Base-by-base conservation (phyloP, 2,329 filamentous ascomycete genomes). In the Venturia pyrina region DNA sequence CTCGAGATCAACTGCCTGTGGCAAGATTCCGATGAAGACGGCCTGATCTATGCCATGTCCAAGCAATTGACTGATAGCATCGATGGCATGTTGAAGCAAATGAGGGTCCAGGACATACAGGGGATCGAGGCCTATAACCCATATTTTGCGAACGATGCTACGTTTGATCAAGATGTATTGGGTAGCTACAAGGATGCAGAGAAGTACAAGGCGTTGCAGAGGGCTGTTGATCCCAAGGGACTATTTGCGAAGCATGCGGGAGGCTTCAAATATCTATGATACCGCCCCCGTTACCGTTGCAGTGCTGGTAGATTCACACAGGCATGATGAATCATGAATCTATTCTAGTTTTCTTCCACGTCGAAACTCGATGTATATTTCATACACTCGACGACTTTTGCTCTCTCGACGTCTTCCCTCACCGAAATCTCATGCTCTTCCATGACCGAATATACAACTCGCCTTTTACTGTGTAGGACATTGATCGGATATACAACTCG, bases 121-220 rank as follows among this genome's bases (percentile, higher is more conserved):
- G 37, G 37, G 2, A 41, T 41, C 19, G 57, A 60, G 28, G 13
- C 10, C 1, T 60, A 60, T 60, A n/a, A 28, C 6, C 63, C 63
- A 15, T 24, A 21, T 13, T 64, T 64, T n/a, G 40, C 40, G 34
- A 63, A 46, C 53, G 75, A 78, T 69, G 75, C 75, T 0, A 72
- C 71, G 68, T 70, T 67, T 24, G 73, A 77, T 66, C 73, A 73
- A 67, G 73, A 73, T 62, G 73, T 73, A 11, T 72, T 71, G 7
- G 69, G 69, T 10, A 72, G 62, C 64, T 74, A 74, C 67, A 66
- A 68, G n/a, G 71, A 69, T 8, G 75, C 73, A 68, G 70, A 66
- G 10, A 68, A 69, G 66, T 71, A 77, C 67, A 75, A 72, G 68
- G 68, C 67, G 10, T 68, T 76, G 64, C 74, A 77, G 69, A 67